phyloP scores from a whole-genome alignment of 805 yeast genomes.

The Kuraishia borneana region DNA sequence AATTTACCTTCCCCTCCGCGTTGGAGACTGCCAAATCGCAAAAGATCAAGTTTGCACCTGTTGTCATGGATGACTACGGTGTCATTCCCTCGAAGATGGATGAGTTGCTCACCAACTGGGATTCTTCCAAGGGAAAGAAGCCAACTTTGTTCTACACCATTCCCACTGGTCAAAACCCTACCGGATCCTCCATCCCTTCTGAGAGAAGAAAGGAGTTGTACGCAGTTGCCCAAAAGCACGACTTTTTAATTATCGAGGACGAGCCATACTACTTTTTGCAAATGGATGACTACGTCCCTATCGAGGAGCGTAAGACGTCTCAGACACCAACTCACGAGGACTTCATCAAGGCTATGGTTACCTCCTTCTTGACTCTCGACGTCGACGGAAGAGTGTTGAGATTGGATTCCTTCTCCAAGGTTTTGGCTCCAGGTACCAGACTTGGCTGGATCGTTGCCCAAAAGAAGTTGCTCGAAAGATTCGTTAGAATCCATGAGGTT shows the following conservation, averaged over 20 bases:
- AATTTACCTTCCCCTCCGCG: slow-evolving; percentile 66
- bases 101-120: slow-evolving; percentile 50
- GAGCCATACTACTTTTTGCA: slow-evolving; percentile 97
- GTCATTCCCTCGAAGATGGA: slow-evolving; percentile 48
- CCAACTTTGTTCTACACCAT: slow-evolving; percentile 87
- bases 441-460: slow-evolving; percentile 86
- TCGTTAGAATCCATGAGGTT: slow-evolving; percentile 67
- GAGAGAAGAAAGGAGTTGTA: slow-evolving; percentile 76
- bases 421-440: slow-evolving; percentile 84
- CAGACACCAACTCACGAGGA: slow-evolving; percentile 39
- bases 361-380: slow-evolving; percentile 68
- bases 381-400: slow-evolving; percentile 83
- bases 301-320: slow-evolving; percentile 8
- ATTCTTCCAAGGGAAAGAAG: slow-evolving; percentile 30
- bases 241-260: slow-evolving; percentile 81
- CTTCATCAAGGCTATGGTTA: slow-evolving; percentile 56
- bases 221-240: slow-evolving; percentile 72
- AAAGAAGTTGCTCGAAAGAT: slow-evolving; percentile 48
- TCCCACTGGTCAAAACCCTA: slow-evolving; percentile 97
- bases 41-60: slow-evolving; percentile 53
- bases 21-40: slow-evolving; percentile 56
- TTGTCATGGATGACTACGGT: slow-evolving; percentile 56
- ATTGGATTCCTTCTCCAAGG: slow-evolving; percentile 84
- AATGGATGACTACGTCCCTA: slow-evolving; percentile 65
- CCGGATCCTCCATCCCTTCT: slow-evolving; percentile 71